Base-by-base conservation (phyloP, 2,329 filamentous ascomycete genomes). In the Geosmithia morbida region DNA sequence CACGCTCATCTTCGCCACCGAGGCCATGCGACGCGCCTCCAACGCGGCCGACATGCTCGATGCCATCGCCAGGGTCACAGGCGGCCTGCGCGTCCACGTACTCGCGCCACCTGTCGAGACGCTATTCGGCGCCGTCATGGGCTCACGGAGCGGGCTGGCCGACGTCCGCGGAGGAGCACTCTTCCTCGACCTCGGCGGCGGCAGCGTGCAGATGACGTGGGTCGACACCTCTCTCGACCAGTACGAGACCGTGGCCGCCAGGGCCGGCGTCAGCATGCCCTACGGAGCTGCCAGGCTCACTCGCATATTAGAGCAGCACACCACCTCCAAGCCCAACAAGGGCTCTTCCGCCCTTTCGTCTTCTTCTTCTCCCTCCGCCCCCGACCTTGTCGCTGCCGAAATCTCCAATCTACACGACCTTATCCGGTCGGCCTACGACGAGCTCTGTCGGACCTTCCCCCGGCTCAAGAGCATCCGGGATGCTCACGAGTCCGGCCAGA, bases 171-270 rank as follows among this genome's bases (percentile, higher is more conserved):
- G 33, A 11, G 74, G 78, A 48, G 88, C 87, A 0, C 63, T 95
- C 30, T 86, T 94, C 52, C 85, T 95, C 68, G 88, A 95, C 64
- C 72, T 95, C 1, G 88, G 89, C 37, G 87, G 87, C 41, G 77
- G 77, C 49, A 80, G 76, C 54, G 72, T 81, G 18, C 77, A 81
- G 63, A 79, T 81, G 71, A 77, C 76, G 14, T 81, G 77, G 63
- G 66, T 81, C 49, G 69, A 81, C 55, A 74, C 77, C 4, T 58
- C 58, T 22, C 50, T 59, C 22, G 52, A 58, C 2, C 57, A 59
- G 37, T 79, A 80, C 52, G 74, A 73, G 53, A 55, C 71, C 5
- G 57, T 65, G n/a, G 76, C 76, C 13, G 77, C 78, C 2, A 61
- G 59, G 2, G 66, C 69, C 10, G 78, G 77, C 13, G 66, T 69